Percentiles rank a stretch among this genome's conserved stretches.
phyloP scores from a whole-genome alignment of 179 eudicot species.

The Beta corolliflora region DNA sequence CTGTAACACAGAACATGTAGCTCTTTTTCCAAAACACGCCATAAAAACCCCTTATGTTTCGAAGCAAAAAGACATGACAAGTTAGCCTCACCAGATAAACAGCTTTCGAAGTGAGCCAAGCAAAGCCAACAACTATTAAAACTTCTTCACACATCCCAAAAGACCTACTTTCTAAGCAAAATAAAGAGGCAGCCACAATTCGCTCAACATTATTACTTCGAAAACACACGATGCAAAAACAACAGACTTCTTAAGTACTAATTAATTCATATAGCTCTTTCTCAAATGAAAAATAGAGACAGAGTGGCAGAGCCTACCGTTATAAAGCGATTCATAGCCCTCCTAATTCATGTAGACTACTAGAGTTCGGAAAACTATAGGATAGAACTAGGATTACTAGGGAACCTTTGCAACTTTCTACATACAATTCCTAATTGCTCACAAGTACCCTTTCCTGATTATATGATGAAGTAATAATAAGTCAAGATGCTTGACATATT shows the following conservation, averaged over 20 bases:
- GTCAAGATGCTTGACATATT: background rate
- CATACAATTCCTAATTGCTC: background rate
- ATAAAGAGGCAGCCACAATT: no score
- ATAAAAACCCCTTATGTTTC: background rate
- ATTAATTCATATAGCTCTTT: no score
- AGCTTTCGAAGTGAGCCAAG: background rate
- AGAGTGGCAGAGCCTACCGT: no score
- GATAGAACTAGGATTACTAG: background rate
- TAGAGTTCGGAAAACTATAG: background rate
- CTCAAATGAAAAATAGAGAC: background rate
- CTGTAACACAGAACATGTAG: background rate
- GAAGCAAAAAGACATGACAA: background rate
- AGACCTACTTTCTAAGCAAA: no score
- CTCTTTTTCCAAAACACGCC: background rate
- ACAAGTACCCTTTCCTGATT: background rate
- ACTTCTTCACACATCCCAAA: background rate
- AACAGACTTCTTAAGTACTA: background rate
- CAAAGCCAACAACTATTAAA: background rate
- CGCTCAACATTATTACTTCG: background rate
- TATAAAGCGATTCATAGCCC: no score
- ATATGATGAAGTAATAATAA: background rate
- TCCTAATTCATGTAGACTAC: no score
- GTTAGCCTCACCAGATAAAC: background rate
- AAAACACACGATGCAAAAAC: background rate
- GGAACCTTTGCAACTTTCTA: background rate